Percentiles rank a stretch among this genome's conserved stretches.
These are phyloP conservation scores for Hordeum marinum DNA, from an alignment of 176 grass and related monocot species.

Conservation along the genomic window DNA sequence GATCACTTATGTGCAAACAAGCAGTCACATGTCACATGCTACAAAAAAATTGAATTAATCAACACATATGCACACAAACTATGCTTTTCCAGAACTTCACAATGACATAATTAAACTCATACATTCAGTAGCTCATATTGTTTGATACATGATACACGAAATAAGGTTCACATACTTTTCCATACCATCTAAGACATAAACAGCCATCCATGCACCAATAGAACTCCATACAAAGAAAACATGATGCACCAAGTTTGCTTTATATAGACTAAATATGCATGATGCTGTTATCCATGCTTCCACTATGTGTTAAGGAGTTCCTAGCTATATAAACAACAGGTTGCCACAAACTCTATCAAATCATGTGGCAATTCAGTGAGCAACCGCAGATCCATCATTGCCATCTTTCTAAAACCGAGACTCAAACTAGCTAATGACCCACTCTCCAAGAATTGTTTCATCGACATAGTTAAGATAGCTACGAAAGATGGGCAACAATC, in stretches of 20 bases:
- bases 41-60: neutral
- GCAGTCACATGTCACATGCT: neutral
- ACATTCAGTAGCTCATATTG: neutral
- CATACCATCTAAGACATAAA: too few species aligned
- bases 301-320: too few species aligned
- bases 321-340: neutral
- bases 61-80: neutral
- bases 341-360: neutral
- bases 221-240: too few species aligned
- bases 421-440: neutral
- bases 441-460: neutral
- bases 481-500: too few species aligned
- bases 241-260: too few species aligned
- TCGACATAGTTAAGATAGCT: neutral
- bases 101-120: too few species aligned
- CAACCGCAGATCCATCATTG: neutral
- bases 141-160: neutral
- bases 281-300: neutral
- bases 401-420: neutral
- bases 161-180: neutral
- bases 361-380: neutral
- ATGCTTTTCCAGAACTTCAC: too few species aligned
- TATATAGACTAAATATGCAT: neutral
- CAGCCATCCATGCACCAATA: neutral
- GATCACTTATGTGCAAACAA: neutral